Evolutionary conservation across 495 filamentous ascomycete genomes (phyloP), one percentile per base, ranked within the genome.

Genomic region (Mycothermus thermophilus): DNA sequence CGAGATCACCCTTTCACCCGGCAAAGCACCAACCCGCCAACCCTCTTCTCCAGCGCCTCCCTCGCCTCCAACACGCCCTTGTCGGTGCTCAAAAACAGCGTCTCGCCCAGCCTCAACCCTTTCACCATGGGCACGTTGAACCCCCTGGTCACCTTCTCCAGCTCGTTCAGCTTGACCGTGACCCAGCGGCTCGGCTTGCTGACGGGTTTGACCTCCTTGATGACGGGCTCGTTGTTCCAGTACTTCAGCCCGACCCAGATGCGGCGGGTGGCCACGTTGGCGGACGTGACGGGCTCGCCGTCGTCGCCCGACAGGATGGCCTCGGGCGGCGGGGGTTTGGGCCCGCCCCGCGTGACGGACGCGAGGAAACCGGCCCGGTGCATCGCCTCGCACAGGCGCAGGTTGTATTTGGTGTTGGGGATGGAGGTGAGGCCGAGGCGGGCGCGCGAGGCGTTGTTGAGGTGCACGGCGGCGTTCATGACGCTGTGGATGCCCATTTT

Each of bases 171-270:
- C 28, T 72, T 63, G 46, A 87, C 69, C 47, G 64, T 76, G 33
- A 93, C 64, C 45, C 73, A 57, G 46, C 79, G 70, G 50, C 69
- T 93, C 8, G 87, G 83, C 52, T 79, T 90, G 47, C 71, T 78
- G 29, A 93, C 63, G 59, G 85, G 58, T 19, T 46, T 44, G 57
- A 93, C 69, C 47, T 74, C 64, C 21, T 67, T 68, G 37, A 97
- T 50, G 32, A 97, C 90, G 3, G 92, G 83, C 52, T 81, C 63
- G 50, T 83, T 83, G 48, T 85, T 75, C 72, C 71, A 85, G 65
- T 97, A 97, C 64, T 96, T 96, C 47, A 96, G 58, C 7, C 85
- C 87, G 7, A 97, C 48, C 90, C 90, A 97, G 6, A 97, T 58
- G 30, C 90, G 67, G 47, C 86, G 62, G 24, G 71, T 70, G 2